Conservation (phyloP, 306 rosid species). For the Adenanthera pavonina region DNA sequence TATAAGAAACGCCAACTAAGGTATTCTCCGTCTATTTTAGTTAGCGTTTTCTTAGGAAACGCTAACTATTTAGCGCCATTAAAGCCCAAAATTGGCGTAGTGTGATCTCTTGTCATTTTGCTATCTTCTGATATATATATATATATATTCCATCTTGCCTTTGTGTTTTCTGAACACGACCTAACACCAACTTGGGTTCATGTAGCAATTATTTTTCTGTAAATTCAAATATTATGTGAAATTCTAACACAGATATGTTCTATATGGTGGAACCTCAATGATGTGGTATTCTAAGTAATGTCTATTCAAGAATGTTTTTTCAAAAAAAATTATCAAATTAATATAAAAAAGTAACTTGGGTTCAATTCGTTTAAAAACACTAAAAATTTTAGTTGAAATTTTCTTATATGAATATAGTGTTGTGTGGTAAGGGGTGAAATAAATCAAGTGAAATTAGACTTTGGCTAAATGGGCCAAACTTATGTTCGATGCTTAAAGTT, state of each 20-base stretch:
- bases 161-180: constrained; percentile 37
- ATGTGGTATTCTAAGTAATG: neutral
- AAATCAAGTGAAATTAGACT: too few relatives aligned
- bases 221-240: constrained; percentile 12
- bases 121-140: constrained; percentile 5
- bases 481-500: too few relatives aligned
- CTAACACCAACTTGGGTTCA: constrained; percentile 44
- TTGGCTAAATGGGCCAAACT: too few relatives aligned
- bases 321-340: neutral
- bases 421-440: too few relatives aligned
- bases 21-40: too few relatives aligned
- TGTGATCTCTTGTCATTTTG: constrained; percentile 49
- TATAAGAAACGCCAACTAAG: too few relatives aligned
- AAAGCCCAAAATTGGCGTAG: too few relatives aligned
- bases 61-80: too few relatives aligned
- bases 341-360: neutral
- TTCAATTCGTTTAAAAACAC: neutral
- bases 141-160: constrained; percentile 28
- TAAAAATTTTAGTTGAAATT: neutral
- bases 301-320: neutral
- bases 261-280: neutral
- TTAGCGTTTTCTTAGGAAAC: too few relatives aligned
- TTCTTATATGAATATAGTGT: neutral
- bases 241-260: neutral
- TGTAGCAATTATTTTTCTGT: constrained; percentile 38